phyloP scores from a whole-genome alignment of 2,329 filamentous ascomycete genomes.

The Xylariales sp. region DNA sequence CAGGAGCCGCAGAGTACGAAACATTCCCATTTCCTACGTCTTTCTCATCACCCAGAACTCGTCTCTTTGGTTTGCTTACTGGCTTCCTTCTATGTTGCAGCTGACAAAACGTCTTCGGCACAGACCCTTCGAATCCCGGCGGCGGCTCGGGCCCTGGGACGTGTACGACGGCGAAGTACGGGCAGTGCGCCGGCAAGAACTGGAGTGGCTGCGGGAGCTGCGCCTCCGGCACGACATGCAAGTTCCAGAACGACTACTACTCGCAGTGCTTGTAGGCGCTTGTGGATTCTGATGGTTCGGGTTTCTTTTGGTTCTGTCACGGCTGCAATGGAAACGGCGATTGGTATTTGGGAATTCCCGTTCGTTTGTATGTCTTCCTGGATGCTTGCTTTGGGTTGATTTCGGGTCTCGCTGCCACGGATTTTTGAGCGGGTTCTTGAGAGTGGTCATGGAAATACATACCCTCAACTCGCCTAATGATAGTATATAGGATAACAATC shows the following conservation, averaged over 20 bases:
- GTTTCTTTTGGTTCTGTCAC: neutral
- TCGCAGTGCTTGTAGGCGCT: constrained; percentile 44
- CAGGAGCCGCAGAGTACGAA: constrained; percentile 30
- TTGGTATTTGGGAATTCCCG: neutral
- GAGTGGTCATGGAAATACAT: neutral
- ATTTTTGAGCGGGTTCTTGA: too few species aligned
- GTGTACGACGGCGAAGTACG: constrained; percentile 46
- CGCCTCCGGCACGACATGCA: constrained; percentile 43
- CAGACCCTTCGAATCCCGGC: constrained; percentile 30
- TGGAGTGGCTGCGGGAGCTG: constrained; percentile 46
- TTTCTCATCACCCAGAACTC: neutral
- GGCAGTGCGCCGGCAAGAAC: constrained; percentile 47
- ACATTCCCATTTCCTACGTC: neutral
- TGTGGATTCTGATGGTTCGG: neutral
- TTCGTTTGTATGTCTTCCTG: neutral
- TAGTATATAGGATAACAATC: too few species aligned
- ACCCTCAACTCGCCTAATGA: too few species aligned
- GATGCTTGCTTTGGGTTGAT: neutral
- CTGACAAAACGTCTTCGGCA: constrained; percentile 15
- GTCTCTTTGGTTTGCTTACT: neutral
- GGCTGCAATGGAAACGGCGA: neutral
- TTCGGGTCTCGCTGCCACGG: neutral
- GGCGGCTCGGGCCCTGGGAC: constrained; percentile 24
- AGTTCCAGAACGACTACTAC: constrained; percentile 48
- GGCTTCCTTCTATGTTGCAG: neutral